Evolutionary conservation across 768 basidiomycete species (phyloP).

Genomic region (Candolleomyces efflorescens): DNA sequence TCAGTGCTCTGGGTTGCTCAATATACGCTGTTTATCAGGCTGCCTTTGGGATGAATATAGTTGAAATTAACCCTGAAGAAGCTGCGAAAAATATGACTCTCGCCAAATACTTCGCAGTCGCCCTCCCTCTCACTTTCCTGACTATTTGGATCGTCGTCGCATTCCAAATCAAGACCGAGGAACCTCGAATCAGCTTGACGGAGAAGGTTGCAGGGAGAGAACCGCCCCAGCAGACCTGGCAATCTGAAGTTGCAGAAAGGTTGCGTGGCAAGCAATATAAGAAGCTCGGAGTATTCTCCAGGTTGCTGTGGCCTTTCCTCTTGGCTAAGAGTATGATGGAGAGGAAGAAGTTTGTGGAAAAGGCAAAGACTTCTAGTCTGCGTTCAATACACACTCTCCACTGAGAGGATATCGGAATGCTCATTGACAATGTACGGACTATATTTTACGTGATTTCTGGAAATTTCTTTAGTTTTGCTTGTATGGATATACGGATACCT

Average conservation of each 20-base stretch:
- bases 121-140: constrained; percentile 36
- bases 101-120: constrained; percentile 31
- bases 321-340: constrained; percentile 4
- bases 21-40: constrained; percentile 24
- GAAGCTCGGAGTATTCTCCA: neutral
- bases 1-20: too few relatives aligned
- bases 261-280: neutral
- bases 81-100: constrained; percentile 22
- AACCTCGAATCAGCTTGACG: neutral
- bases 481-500: too few relatives aligned
- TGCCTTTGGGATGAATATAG: constrained; percentile 55
- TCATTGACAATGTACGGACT: too few relatives aligned
- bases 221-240: neutral
- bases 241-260: neutral
- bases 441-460: too few relatives aligned
- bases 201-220: neutral
- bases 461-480: too few relatives aligned
- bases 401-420: too few relatives aligned
- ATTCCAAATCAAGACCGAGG: constrained; percentile 27
- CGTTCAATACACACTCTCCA: too few relatives aligned
- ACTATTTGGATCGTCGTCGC: constrained; percentile 46
- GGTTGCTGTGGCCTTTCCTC: constrained; percentile 9
- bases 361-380: too few relatives aligned
- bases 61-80: constrained; percentile 31
- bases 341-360: constrained; percentile 2